Evolutionary conservation across 352 stramenopile genomes (phyloP).

Genomic region (Aphanomyces cochlioides): DNA sequence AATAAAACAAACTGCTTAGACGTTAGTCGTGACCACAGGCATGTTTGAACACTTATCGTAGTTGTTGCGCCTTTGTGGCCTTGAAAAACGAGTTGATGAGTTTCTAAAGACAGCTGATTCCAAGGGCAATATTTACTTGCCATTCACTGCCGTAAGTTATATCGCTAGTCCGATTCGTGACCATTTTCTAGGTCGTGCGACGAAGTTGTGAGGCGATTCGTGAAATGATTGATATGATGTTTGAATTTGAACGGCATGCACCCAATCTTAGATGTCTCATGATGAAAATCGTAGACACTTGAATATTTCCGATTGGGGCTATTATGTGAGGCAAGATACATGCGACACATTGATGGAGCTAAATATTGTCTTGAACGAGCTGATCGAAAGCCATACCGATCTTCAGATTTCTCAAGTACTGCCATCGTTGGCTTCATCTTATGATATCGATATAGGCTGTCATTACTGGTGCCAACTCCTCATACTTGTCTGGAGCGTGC

Average conservation of each 20-base stretch:
- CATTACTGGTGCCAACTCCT: conserved; percentile 69
- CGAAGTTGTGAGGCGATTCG: conserved; percentile 64
- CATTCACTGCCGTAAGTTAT: conserved; percentile 52
- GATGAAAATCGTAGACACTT: conserved; percentile 41
- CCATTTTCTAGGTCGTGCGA: conserved; percentile 45
- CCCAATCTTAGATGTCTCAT: not conserved
- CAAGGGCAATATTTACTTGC: conserved; percentile 45
- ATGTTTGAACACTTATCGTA: conserved; percentile 38
- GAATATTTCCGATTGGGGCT: conserved; percentile 77
- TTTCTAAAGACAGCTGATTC: conserved; percentile 62
- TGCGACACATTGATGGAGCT: conserved; percentile 68
- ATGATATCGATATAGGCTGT: conserved; percentile 37
- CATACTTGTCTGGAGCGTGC: conserved; percentile 61
- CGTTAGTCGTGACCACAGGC: conserved; percentile 32
- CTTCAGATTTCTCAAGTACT: conserved; percentile 71
- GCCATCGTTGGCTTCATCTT: not conserved
- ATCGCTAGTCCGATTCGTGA: not conserved
- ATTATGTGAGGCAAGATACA: conserved; percentile 67
- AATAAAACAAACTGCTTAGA: conserved; percentile 41
- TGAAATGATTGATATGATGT: conserved; percentile 66
- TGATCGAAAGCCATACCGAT: conserved; percentile 68
- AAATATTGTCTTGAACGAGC: conserved; percentile 69
- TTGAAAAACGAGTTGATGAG: conserved; percentile 49
- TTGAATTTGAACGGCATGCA: conserved; percentile 58
- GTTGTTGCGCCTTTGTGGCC: conserved; percentile 40